A percentile compares a stretch with the other conserved stretches of the same genome.
Conservation (phyloP, 345 rosid genomes). For the Salix purpurea region DNA sequence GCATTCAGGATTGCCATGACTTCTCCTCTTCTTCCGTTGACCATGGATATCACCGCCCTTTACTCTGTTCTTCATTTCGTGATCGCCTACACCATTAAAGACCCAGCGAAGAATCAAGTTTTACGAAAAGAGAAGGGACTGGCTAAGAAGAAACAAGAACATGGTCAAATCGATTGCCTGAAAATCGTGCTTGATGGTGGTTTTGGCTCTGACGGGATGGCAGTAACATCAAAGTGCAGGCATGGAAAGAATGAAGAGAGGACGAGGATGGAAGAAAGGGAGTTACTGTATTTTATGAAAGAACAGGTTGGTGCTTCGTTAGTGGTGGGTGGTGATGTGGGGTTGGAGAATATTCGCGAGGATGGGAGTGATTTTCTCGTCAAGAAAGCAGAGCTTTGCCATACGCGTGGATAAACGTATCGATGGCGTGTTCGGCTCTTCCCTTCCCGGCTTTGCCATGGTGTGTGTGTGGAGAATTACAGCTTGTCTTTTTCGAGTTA, state of each 20-base stretch:
- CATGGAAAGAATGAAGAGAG: too few relatives aligned
- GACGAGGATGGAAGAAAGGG: not conserved
- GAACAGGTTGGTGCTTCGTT: not conserved
- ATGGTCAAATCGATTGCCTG: too few relatives aligned
- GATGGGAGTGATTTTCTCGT: not conserved
- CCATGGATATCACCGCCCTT: not conserved
- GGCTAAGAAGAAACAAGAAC: too few relatives aligned
- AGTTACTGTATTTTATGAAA: not conserved
- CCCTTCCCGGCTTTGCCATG: too few relatives aligned
- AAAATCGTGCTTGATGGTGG: too few relatives aligned
- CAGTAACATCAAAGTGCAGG: not conserved
- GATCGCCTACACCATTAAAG: not conserved
- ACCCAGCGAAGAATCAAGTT: too few relatives aligned
- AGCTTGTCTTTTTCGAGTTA: too few relatives aligned
- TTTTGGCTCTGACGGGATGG: too few relatives aligned
- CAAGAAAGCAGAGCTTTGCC: not conserved
- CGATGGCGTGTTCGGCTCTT: not conserved
- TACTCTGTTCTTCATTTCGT: not conserved
- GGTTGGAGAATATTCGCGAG: not conserved
- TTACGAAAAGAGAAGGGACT: too few relatives aligned
- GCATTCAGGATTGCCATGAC: not conserved
- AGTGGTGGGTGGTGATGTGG: too few relatives aligned
- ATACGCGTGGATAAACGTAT: not conserved
- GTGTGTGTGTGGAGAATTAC: too few relatives aligned
- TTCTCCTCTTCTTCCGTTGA: slow-evolving; percentile 1